phyloP scores from a whole-genome alignment of 148 eudicot genomes.

The Rheum nobile region DNA sequence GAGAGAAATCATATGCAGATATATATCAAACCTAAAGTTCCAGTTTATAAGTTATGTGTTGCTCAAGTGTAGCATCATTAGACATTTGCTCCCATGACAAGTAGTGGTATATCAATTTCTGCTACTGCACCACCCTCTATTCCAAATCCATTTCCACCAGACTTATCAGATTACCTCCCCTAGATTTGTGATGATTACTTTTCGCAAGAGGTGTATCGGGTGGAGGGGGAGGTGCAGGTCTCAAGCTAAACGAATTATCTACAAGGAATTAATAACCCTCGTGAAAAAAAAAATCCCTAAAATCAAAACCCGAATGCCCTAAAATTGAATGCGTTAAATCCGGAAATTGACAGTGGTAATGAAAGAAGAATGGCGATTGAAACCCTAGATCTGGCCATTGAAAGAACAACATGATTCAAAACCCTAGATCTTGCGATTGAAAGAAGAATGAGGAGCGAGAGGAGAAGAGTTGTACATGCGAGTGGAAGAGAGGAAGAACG shows the following conservation, averaged over 20 bases:
- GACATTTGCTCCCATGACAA: constrained; percentile 59
- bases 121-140: constrained; percentile 68
- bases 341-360: too few species aligned
- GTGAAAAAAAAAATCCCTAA: background rate
- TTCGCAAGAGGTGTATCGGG: constrained; percentile 44
- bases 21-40: constrained; percentile 60
- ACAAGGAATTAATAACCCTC: constrained; percentile 2
- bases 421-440: too few species aligned
- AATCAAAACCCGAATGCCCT: too few species aligned
- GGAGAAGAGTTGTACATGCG: too few species aligned
- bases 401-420: too few species aligned
- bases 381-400: too few species aligned
- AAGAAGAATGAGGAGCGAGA: too few species aligned
- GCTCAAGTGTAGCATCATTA: constrained; percentile 85
- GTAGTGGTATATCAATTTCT: constrained; percentile 62
- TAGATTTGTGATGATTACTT: constrained; percentile 27
- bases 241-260: constrained; percentile 77
- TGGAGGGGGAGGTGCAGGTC: constrained; percentile 94
- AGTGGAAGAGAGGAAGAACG: too few species aligned
- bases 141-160: constrained; percentile 52
- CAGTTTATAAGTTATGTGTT: constrained; percentile 80
- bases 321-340: too few species aligned
- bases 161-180: constrained; percentile 20
- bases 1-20: background rate
- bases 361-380: too few species aligned